phyloP scores from a whole-genome alignment of 169 alveolate genomes.

The Amoebophrya sp. region DNA sequence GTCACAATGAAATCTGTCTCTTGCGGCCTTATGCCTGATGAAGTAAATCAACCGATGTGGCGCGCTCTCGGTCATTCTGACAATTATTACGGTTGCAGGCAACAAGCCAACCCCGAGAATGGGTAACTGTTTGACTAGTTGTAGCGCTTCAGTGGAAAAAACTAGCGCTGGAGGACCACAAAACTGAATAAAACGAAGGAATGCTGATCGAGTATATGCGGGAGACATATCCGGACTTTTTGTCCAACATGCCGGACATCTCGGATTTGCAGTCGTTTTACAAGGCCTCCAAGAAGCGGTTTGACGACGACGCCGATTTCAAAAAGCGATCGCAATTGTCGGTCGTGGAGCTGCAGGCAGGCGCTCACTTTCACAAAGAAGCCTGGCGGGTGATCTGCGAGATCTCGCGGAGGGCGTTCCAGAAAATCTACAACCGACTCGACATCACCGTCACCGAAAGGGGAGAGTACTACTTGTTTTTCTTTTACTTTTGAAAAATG shows the following conservation, averaged over 20 bases:
- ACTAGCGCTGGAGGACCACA: too few species aligned
- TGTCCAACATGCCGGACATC: conserved; percentile 71
- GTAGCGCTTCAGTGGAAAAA: too few species aligned
- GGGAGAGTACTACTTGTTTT: conserved; percentile 61
- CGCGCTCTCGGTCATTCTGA: too few species aligned
- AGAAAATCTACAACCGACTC: conserved; percentile 62
- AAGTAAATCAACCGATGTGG: too few species aligned
- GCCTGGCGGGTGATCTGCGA: conserved; percentile 81
- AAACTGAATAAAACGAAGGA: too few species aligned
- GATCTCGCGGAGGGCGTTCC: conserved; percentile 46
- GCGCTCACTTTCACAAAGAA: conserved; percentile 46
- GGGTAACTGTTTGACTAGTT: too few species aligned
- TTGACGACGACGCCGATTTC: conserved; percentile 71
- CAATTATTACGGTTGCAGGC: too few species aligned
- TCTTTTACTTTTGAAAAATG: neutral
- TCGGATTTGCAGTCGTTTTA: conserved; percentile 83
- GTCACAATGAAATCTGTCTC: too few species aligned
- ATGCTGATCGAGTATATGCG: too few species aligned
- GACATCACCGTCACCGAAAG: conserved; percentile 54
- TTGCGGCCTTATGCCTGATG: too few species aligned
- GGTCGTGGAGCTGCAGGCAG: conserved; percentile 72
- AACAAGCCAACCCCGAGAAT: too few species aligned
- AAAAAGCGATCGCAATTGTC: conserved; percentile 56
- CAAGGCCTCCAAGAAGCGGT: conserved; percentile 74
- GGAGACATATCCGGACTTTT: conserved; percentile 75